These are phyloP conservation scores for Petunia axillaris DNA, from an alignment of 257 asterid genomes.

Conservation along the genomic window DNA sequence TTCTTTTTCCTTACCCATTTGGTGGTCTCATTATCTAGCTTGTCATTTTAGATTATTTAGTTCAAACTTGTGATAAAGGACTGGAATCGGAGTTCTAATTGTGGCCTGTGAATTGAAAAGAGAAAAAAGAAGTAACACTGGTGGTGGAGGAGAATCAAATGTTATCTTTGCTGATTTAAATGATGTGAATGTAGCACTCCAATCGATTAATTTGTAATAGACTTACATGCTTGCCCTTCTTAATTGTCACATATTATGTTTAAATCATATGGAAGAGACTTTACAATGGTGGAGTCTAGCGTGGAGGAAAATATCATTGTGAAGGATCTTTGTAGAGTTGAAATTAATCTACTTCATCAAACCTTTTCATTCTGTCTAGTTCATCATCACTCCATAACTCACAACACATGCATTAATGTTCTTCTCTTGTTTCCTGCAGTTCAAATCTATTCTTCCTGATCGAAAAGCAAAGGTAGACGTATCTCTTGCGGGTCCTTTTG, in stretches of 20 bases:
- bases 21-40: neutral
- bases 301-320: neutral
- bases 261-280: neutral
- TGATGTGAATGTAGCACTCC: neutral
- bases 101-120: neutral
- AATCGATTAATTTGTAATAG: neutral
- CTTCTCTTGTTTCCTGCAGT: conserved; percentile 53
- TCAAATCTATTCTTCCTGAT: conserved; percentile 97
- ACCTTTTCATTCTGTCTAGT: neutral
- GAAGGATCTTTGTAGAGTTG: neutral
- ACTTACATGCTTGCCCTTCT: neutral
- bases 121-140: neutral
- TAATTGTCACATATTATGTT: neutral
- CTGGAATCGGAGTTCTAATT: neutral
- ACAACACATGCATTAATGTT: neutral
- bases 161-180: neutral
- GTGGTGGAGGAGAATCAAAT: neutral
- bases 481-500: conserved; percentile 87
- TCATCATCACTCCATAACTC: neutral
- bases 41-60: neutral
- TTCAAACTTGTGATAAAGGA: neutral
- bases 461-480: conserved; percentile 86
- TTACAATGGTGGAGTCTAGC: neutral
- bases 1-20: neutral
- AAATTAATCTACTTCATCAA: neutral